Evolutionary conservation across 345 rosid genomes (phyloP).

Genomic region (Cardiospermum halicacabum): DNA sequence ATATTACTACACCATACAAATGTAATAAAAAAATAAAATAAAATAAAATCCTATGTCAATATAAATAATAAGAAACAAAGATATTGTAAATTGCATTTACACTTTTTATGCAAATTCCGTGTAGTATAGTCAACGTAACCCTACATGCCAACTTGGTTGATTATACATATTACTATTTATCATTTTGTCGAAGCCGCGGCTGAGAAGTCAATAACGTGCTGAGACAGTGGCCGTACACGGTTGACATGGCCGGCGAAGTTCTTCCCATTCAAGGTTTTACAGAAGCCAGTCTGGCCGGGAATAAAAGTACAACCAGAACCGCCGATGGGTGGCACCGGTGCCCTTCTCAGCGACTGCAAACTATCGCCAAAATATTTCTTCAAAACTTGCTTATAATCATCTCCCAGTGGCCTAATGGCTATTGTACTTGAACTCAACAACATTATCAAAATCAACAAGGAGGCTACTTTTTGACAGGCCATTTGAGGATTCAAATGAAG

Average conservation of each 20-base stretch:
- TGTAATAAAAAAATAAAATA: no score
- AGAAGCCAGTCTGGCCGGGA: slow-evolving; percentile 4
- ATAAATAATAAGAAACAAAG: neutral
- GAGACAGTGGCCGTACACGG: slow-evolving; percentile 2
- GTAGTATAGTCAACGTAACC: neutral
- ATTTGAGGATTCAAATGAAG: neutral
- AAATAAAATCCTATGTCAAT: no score
- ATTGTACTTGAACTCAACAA: slow-evolving; percentile 3
- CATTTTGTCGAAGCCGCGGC: neutral
- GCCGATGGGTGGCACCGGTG: slow-evolving; percentile 9
- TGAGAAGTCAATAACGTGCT: neutral
- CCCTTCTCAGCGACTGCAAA: slow-evolving; percentile 18
- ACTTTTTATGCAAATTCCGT: neutral
- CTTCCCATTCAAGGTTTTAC: slow-evolving; percentile 4
- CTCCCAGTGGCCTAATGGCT: slow-evolving; percentile 22
- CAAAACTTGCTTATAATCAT: slow-evolving; percentile 1
- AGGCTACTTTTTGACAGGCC: neutral
- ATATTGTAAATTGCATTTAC: neutral
- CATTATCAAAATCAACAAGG: neutral
- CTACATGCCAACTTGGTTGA: neutral
- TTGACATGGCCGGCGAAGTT: slow-evolving; percentile 27
- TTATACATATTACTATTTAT: no score
- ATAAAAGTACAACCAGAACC: slow-evolving; percentile 20
- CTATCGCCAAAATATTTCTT: slow-evolving; percentile 8
- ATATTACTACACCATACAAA: no score